A percentile compares a stretch with the other conserved stretches of the same genome.
These are phyloP conservation scores for Tuber melanosporum DNA, from an alignment of 495 filamentous ascomycete genomes.

Conservation along the genomic window DNA sequence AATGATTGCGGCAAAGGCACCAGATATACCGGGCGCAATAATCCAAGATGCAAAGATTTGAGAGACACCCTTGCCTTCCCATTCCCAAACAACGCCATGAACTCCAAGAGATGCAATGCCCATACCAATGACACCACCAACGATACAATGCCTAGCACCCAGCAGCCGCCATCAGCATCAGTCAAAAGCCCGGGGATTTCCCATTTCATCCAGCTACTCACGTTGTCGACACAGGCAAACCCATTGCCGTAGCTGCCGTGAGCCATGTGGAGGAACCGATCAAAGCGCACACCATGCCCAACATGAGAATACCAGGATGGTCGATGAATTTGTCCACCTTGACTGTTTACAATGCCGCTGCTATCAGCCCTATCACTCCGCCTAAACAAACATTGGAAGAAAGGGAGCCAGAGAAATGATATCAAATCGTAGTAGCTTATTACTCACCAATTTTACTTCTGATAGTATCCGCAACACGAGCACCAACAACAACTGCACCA, in stretches of 20 bases:
- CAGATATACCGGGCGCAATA: slow-evolving; percentile 58
- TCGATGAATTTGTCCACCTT: slow-evolving; percentile 49
- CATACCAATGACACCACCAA: slow-evolving; percentile 58
- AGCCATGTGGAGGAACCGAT: slow-evolving; percentile 56
- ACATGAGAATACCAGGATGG: slow-evolving; percentile 53
- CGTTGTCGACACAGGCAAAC: slow-evolving; percentile 59
- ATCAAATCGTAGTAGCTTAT: background rate
- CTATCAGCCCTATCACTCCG: background rate
- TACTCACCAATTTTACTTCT: slow-evolving; percentile 52
- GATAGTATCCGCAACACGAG: slow-evolving; percentile 61
- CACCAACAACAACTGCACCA: slow-evolving; percentile 59
- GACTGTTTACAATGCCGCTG: slow-evolving; percentile 41
- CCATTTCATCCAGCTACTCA: slow-evolving; percentile 17
- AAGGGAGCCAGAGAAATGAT: background rate
- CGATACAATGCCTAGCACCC: slow-evolving; percentile 49
- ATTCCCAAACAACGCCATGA: slow-evolving; percentile 53
- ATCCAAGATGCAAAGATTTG: slow-evolving; percentile 58
- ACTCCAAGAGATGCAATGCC: slow-evolving; percentile 55
- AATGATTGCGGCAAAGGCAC: slow-evolving; percentile 55
- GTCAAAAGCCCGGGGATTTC: background rate
- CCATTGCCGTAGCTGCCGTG: slow-evolving; percentile 52
- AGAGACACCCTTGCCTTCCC: slow-evolving; percentile 49
- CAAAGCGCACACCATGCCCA: slow-evolving; percentile 59
- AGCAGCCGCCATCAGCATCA: background rate
- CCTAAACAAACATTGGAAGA: background rate